A percentile compares a stretch with the other conserved stretches of the same genome.
phyloP scores from a whole-genome alignment of 179 eudicot species.

The Camellia oleifera region DNA sequence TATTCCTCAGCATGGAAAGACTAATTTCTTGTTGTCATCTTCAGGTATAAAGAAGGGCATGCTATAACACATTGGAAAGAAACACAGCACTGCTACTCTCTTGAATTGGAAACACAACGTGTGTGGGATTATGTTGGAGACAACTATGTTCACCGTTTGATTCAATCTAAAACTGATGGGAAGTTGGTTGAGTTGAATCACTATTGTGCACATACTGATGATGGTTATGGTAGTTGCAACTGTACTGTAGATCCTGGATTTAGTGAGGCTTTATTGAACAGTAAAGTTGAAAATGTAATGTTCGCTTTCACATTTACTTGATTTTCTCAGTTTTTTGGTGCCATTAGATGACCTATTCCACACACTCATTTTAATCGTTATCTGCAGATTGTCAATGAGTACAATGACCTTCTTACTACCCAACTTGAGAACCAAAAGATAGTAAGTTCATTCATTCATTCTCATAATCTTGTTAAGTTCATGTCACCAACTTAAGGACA shows the following conservation, averaged over 20 bases:
- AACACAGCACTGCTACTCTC: constrained; percentile 89
- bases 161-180: constrained; percentile 93
- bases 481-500: neutral
- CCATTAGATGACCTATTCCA: neutral
- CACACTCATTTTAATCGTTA: neutral
- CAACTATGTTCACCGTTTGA: constrained; percentile 88
- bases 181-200: constrained; percentile 79
- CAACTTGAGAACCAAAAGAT: constrained; percentile 89
- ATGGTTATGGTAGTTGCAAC: constrained; percentile 57
- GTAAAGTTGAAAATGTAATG: constrained; percentile 75
- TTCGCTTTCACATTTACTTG: neutral
- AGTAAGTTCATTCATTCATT: constrained; percentile 36
- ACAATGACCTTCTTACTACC: constrained; percentile 82
- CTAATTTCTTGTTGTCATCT: neutral
- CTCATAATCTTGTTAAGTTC: neutral
- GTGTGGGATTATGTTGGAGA: constrained; percentile 98
- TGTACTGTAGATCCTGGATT: constrained; percentile 58
- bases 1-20: neutral
- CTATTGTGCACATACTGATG: constrained; percentile 48
- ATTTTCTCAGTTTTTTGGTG: neutral
- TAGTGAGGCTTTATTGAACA: constrained; percentile 58
- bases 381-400: constrained; percentile 77
- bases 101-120: constrained; percentile 88
- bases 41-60: constrained; percentile 83
- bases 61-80: constrained; percentile 90